A percentile compares a stretch with the other conserved stretches of the same genome.
Evolutionary conservation across 2,329 filamentous ascomycete species (phyloP).

Genomic region (Phialophora tarda): DNA sequence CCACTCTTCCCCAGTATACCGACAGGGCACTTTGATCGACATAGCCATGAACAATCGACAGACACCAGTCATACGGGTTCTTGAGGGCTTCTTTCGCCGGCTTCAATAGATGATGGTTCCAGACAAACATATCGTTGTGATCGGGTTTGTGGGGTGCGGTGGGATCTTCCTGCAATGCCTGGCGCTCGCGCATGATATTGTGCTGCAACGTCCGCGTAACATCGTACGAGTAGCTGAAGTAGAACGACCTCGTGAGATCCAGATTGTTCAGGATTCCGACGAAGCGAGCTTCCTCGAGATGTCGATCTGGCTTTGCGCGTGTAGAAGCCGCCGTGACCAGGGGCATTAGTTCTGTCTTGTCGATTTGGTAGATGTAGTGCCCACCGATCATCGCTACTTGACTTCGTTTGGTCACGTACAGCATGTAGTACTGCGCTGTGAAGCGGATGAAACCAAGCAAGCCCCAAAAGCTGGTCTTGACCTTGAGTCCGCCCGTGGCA

Average conservation of each 20-base stretch:
- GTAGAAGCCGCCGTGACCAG: constrained; percentile 72
- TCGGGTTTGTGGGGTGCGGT: constrained; percentile 65
- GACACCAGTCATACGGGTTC: constrained; percentile 92
- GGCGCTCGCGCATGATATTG: constrained; percentile 83
- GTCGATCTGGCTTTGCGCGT: constrained; percentile 77
- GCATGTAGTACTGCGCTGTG: constrained; percentile 95
- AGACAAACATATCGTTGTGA: constrained; percentile 95
- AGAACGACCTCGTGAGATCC: constrained; percentile 89
- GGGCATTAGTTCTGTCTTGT: constrained; percentile 89
- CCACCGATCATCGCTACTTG: constrained; percentile 96
- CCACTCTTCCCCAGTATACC: constrained; percentile 78
- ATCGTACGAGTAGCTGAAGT: constrained; percentile 98
- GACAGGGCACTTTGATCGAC: constrained; percentile 86
- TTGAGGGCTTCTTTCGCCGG: constrained; percentile 73
- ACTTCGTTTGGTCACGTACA: constrained; percentile 92
- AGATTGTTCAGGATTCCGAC: constrained; percentile 87
- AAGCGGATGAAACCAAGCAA: constrained; percentile 94
- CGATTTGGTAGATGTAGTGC: constrained; percentile 94
- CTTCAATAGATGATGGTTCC: constrained; percentile 88
- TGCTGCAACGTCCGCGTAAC: constrained; percentile 90
- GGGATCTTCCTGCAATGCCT: constrained; percentile 69
- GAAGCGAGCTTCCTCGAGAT: constrained; percentile 88
- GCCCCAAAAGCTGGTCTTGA: constrained; percentile 86
- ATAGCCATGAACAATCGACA: constrained; percentile 94
- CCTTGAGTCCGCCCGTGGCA: constrained; percentile 82